phyloP scores from a whole-genome alignment of 192 early-diverging fungal species.

The Coemansia brasiliensis region DNA sequence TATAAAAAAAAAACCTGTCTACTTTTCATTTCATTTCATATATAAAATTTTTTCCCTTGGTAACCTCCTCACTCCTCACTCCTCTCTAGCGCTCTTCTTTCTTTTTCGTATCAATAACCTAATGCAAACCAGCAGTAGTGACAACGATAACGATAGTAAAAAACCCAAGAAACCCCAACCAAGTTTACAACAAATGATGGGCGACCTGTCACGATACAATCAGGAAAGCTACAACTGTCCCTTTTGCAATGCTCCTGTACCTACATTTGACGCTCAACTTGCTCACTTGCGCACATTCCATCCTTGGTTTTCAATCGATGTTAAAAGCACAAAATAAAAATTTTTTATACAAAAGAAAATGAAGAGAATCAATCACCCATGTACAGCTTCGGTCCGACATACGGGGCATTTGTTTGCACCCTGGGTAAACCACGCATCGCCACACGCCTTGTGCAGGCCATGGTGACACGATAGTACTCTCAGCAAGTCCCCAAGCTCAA shows the following conservation, averaged over 20 bases:
- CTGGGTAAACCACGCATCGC: slow-evolving; percentile 51
- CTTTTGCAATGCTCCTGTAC: slow-evolving; percentile 26
- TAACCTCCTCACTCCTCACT: too few species aligned
- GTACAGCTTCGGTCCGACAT: slow-evolving; percentile 41
- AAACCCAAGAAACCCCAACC: slow-evolving; percentile 3
- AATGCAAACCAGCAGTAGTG: background rate
- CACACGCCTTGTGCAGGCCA: slow-evolving; percentile 38
- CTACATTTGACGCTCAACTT: slow-evolving; percentile 21
- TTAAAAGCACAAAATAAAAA: slow-evolving; percentile 29
- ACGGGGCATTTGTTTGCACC: slow-evolving; percentile 50
- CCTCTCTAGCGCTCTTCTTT: too few species aligned
- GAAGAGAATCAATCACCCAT: background rate
- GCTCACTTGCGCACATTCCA: slow-evolving; percentile 23
- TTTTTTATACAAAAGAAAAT: slow-evolving; percentile 9
- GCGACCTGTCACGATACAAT: slow-evolving; percentile 14
- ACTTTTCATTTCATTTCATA: too few species aligned
- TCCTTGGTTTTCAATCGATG: slow-evolving; percentile 48
- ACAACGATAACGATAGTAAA: background rate
- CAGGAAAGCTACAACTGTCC: slow-evolving; percentile 43
- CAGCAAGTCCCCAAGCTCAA: slow-evolving; percentile 27
- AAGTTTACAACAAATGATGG: slow-evolving; percentile 22
- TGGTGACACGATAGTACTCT: slow-evolving; percentile 43
- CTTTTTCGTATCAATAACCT: background rate
- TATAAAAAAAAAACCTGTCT: too few species aligned
- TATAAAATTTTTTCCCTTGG: too few species aligned